A percentile compares a stretch with the other conserved stretches of the same genome.
These are phyloP conservation scores for Barnettozyma sucrosica DNA, from an alignment of 805 yeast genomes.

Conservation along the genomic window DNA sequence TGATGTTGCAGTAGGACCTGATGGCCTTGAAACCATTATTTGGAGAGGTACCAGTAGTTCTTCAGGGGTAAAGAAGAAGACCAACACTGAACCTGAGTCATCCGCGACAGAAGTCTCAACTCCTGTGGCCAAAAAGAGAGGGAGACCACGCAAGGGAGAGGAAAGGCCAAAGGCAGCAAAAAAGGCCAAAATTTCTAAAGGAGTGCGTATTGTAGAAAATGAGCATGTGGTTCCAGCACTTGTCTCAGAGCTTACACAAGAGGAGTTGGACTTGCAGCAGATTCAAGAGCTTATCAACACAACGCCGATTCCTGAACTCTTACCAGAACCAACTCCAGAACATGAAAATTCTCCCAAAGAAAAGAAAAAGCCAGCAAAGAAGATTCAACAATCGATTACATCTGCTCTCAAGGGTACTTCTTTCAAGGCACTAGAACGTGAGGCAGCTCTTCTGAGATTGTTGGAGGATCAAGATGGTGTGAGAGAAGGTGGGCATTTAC, in stretches of 20 bases:
- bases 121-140: slow-evolving; percentile 16
- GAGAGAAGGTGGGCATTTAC: slow-evolving; percentile 34
- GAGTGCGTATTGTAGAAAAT: not conserved
- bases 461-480: slow-evolving; percentile 42
- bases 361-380: not conserved
- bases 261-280: not conserved
- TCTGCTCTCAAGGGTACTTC: slow-evolving; percentile 36
- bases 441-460: slow-evolving; percentile 36
- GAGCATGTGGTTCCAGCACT: not conserved
- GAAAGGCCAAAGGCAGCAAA: slow-evolving; percentile 12
- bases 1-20: slow-evolving; percentile 3
- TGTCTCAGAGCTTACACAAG: not conserved
- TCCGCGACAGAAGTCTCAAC: slow-evolving; percentile 2
- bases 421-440: slow-evolving; percentile 39
- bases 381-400: slow-evolving; percentile 11
- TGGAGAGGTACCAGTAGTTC: slow-evolving; percentile 15
- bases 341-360: not conserved
- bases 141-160: slow-evolving; percentile 25
- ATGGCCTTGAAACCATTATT: slow-evolving; percentile 5
- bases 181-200: slow-evolving; percentile 6
- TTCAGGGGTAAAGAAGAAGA: slow-evolving; percentile 3
- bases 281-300: slow-evolving; percentile 1
- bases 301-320: not conserved
- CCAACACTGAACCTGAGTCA: not conserved
- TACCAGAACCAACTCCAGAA: not conserved